phyloP scores from a whole-genome alignment of 2,329 filamentous ascomycete genomes.

The Lachnellula occidentalis region DNA sequence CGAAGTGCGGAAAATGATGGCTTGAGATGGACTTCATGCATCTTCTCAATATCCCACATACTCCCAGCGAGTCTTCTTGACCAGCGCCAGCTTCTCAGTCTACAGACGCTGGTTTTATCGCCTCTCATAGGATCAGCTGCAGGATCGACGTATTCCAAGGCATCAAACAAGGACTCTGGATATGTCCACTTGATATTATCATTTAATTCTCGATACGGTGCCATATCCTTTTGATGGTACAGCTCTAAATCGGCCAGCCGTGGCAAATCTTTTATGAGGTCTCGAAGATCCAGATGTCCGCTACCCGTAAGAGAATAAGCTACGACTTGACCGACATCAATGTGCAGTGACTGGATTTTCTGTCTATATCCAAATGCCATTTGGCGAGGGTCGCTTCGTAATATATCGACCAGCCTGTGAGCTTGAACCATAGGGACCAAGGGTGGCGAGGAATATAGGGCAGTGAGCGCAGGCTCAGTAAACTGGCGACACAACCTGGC shows the following conservation, averaged over 20 bases:
- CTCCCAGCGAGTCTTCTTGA: conserved; percentile 48
- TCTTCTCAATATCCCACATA: conserved; percentile 41
- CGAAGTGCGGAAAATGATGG: conserved; percentile 51
- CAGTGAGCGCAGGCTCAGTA: conserved; percentile 66
- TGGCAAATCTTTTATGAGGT: conserved; percentile 58
- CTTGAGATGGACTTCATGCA: conserved; percentile 48
- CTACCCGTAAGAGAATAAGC: conserved; percentile 47
- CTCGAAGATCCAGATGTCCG: conserved; percentile 49
- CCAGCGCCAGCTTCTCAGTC: conserved; percentile 55
- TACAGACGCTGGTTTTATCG: conserved; percentile 27
- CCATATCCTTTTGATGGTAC: conserved; percentile 62
- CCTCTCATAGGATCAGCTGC: conserved; percentile 20
- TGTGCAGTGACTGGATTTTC: conserved; percentile 28
- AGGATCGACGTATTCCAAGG: conserved; percentile 53
- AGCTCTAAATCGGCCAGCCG: conserved; percentile 66
- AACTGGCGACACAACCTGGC: conserved; percentile 60
- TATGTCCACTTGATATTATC: conserved; percentile 64
- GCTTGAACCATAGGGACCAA: conserved; percentile 48
- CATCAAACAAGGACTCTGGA: conserved; percentile 57
- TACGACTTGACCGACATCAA: conserved; percentile 40
- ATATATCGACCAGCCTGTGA: conserved; percentile 46
- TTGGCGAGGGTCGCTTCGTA: conserved; percentile 33
- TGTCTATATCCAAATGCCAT: conserved; percentile 28
- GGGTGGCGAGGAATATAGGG: conserved; percentile 65
- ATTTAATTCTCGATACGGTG: conserved; percentile 57